Evolutionary conservation across 2,329 filamentous ascomycete species (phyloP).

Genomic region (Verticillium tricorpus): DNA sequence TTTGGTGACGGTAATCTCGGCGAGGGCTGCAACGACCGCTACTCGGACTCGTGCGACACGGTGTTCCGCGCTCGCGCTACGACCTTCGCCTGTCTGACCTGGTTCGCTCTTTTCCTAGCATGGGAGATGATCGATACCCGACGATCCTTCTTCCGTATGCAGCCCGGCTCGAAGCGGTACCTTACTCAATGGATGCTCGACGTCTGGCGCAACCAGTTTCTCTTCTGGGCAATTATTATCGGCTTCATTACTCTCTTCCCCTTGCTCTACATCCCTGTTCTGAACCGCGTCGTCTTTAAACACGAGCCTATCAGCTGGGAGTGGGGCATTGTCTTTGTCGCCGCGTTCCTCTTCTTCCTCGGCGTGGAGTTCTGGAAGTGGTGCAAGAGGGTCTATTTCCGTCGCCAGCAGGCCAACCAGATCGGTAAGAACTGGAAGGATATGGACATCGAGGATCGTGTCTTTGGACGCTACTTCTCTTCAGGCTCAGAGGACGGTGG

Average conservation of each 20-base stretch:
- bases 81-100: constrained; percentile 61
- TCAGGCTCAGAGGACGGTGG: too few species aligned
- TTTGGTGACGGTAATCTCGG: constrained; percentile 46
- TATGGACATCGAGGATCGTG: constrained; percentile 8
- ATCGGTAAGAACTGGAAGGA: constrained; percentile 6
- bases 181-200: constrained; percentile 56
- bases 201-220: constrained; percentile 42
- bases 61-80: constrained; percentile 62
- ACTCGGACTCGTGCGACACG: constrained; percentile 43
- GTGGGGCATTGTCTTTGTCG: constrained; percentile 46
- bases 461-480: constrained; percentile 3
- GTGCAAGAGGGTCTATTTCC: constrained; percentile 31
- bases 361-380: constrained; percentile 48
- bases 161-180: constrained; percentile 48
- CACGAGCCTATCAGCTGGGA: constrained; percentile 35
- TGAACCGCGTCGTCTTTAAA: constrained; percentile 46
- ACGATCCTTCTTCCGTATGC: constrained; percentile 61
- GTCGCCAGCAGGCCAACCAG: constrained; percentile 4
- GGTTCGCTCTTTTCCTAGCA: constrained; percentile 62
- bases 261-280: constrained; percentile 42
- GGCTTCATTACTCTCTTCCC: constrained; percentile 30
- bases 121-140: constrained; percentile 65
- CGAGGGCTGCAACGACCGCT: constrained; percentile 46
- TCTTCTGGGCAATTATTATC: constrained; percentile 44
- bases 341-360: constrained; percentile 40